Base-by-base conservation (phyloP, 345 rosid species). In the Abelmoschus esculentus region DNA sequence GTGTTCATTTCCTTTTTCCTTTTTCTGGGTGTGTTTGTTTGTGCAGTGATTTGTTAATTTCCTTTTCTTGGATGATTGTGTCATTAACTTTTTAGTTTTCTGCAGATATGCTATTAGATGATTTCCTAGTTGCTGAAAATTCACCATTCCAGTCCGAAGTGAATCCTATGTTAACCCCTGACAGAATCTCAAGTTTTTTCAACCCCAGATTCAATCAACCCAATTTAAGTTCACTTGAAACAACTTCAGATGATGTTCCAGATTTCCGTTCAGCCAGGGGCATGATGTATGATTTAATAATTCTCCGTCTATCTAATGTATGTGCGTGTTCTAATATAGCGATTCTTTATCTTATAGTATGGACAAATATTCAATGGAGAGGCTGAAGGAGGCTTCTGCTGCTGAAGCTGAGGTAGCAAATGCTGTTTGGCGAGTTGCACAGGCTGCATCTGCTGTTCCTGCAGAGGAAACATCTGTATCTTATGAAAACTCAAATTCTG, bases 341-440 rank as follows among this genome's bases (percentile, higher is more conserved):
- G 28, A 61, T 58, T 70, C 49, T 70, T 29, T 18, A 56, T 69
- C 40, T 64, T 72, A 67, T 83, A 95, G 99, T 81, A 83, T 95
- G 87, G 96, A 91, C 72, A 78, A 73, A 76, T 76, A 84, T 73
- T 87, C 96, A 1, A 75, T 95, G 93, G 99, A 95, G 77, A 95
- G 87, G 80, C 83, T 95, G 71, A 87, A 89, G 71, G 92, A 88
- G 86, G 96, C 96, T 80, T 95, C 99, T 77, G 99, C 96, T 70
- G 97, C 97, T 56, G 99, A 95, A 86, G 99, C 99, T 49, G 92
- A 95, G 85, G 99, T 80, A 49, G 99, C 96, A 74, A 85, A 72
- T 79, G 93, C 97, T 76, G 92, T 95, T 70, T 95, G 97, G 97
- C 96, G 90, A 81, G 97, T 97, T 77, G 92, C 97, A 62, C 97